These are phyloP conservation scores for Claviceps citrina DNA, from an alignment of 2,329 filamentous ascomycete species.

Conservation along the genomic window DNA sequence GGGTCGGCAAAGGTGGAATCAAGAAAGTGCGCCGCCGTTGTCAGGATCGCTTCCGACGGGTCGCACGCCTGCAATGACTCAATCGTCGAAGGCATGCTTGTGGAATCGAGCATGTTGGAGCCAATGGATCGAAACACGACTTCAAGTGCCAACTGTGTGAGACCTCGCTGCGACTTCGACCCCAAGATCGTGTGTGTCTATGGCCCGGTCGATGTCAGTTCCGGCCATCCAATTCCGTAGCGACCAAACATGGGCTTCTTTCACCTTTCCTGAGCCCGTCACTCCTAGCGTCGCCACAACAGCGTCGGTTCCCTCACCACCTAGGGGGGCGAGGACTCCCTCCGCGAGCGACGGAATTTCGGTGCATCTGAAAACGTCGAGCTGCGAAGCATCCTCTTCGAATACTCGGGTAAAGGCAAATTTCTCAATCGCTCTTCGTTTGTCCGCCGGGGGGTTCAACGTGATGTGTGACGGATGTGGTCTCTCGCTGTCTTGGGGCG, in stretches of 20 bases:
- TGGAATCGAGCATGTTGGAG: constrained; percentile 50
- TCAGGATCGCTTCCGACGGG: constrained; percentile 63
- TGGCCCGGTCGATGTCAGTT: not conserved
- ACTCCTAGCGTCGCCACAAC: constrained; percentile 83
- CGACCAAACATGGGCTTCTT: not conserved
- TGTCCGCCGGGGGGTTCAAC: constrained; percentile 66
- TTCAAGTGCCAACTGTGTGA: constrained; percentile 85
- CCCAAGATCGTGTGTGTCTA: constrained; percentile 94
- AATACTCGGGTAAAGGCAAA: constrained; percentile 93
- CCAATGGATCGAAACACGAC: constrained; percentile 73
- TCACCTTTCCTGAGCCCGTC: constrained; percentile 88
- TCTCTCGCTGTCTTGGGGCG: constrained; percentile 23
- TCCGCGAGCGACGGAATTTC: constrained; percentile 62
- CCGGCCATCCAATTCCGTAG: not conserved
- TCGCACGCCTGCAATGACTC: constrained; percentile 64
- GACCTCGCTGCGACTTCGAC: constrained; percentile 67
- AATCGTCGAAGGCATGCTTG: constrained; percentile 44
- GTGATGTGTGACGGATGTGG: constrained; percentile 51
- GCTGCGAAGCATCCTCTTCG: constrained; percentile 67
- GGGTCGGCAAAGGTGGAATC: constrained; percentile 62
- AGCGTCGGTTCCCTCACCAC: constrained; percentile 71
- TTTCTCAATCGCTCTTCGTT: constrained; percentile 77
- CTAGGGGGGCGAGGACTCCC: constrained; percentile 59
- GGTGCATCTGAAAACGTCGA: constrained; percentile 73
- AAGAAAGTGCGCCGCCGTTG: constrained; percentile 59